Evolutionary conservation across 805 yeast species (phyloP).

Genomic region (Cyberlindnera xishuangbannaensis): DNA sequence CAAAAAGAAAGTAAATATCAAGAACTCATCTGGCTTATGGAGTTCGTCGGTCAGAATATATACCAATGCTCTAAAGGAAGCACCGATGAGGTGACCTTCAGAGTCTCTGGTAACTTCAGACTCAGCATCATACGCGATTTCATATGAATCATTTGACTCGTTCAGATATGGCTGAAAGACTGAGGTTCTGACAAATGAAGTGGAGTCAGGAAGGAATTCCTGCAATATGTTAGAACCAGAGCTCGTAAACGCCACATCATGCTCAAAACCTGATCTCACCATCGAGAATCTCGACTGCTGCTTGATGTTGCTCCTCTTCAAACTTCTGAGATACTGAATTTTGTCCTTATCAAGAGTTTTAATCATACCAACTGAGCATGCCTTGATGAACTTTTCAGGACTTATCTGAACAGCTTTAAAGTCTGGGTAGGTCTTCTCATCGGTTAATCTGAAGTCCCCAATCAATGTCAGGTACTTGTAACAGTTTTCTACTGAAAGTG

Average conservation of each 20-base stretch:
- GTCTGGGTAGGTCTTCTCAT: constrained; percentile 62
- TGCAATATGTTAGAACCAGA: constrained; percentile 30
- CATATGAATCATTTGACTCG: constrained; percentile 18
- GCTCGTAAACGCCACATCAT: constrained; percentile 17
- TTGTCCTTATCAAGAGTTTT: constrained; percentile 31
- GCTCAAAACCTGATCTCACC: constrained; percentile 26
- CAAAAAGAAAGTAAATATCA: constrained; percentile 68
- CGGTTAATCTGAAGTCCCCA: constrained; percentile 61
- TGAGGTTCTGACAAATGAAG: constrained; percentile 31
- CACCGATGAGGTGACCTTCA: constrained; percentile 54
- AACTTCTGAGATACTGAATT: constrained; percentile 16
- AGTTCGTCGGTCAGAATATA: constrained; percentile 61
- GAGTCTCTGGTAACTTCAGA: constrained; percentile 47
- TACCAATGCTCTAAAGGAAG: constrained; percentile 65
- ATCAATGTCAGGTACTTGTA: constrained; percentile 45
- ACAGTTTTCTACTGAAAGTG: constrained; percentile 44
- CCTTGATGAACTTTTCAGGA: constrained; percentile 53
- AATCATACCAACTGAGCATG: constrained; percentile 57
- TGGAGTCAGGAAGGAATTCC: constrained; percentile 30
- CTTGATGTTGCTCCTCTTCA: constrained; percentile 19
- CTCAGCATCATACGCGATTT: constrained; percentile 19
- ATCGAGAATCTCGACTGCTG: constrained; percentile 31
- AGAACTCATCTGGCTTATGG: constrained; percentile 57
- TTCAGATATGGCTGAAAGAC: constrained; percentile 32
- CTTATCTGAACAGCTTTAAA: constrained; percentile 50